phyloP scores from a whole-genome alignment of 2,329 filamentous ascomycete species.

The Chalaropsis thielavioides region DNA sequence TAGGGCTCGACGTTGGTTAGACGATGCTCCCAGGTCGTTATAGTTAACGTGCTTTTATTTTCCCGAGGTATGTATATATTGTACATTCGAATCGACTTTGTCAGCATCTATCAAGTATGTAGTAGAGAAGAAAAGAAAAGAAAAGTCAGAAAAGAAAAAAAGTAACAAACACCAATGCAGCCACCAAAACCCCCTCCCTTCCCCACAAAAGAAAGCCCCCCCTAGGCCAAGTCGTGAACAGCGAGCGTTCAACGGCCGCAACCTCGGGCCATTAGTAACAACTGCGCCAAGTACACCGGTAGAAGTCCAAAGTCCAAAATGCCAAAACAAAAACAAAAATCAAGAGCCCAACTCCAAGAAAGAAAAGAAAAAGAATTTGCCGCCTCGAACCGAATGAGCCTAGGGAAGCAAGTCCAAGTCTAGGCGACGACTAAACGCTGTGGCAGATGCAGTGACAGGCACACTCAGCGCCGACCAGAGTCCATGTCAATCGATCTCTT shows the following conservation, averaged over 20 bases:
- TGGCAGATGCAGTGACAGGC: background rate
- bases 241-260: background rate
- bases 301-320: slow-evolving; percentile 6
- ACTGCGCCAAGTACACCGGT: slow-evolving; percentile 2
- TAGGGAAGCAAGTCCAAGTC: background rate
- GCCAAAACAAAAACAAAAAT: background rate
- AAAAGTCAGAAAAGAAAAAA: background rate
- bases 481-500: slow-evolving; percentile 12
- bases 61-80: too few relatives aligned
- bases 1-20: too few relatives aligned
- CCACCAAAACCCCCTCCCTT: background rate
- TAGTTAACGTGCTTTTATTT: too few relatives aligned
- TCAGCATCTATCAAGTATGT: too few relatives aligned
- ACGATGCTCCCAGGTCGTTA: too few relatives aligned
- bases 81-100: too few relatives aligned
- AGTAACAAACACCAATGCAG: slow-evolving; percentile 1
- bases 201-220: background rate
- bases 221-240: background rate
- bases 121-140: background rate
- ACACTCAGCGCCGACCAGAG: background rate
- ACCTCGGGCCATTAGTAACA: slow-evolving; percentile 1
- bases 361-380: too few relatives aligned
- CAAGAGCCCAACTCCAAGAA: background rate
- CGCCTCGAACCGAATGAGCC: background rate
- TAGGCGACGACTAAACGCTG: background rate